A percentile compares a stretch with the other conserved stretches of the same genome.
phyloP scores from a whole-genome alignment of 2,329 filamentous ascomycete genomes.

The Apiospora arundinis region DNA sequence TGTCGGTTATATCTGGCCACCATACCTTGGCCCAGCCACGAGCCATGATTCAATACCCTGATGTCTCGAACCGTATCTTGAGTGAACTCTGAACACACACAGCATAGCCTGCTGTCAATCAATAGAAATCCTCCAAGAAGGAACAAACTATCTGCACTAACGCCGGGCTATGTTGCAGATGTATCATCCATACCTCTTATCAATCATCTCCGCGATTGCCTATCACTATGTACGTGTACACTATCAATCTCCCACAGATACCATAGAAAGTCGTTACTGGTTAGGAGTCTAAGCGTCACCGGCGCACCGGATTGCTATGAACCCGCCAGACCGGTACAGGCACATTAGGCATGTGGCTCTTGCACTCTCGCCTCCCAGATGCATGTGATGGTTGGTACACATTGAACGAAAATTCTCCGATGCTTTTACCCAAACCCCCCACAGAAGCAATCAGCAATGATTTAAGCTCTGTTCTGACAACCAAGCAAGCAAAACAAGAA shows the following conservation, averaged over 20 bases:
- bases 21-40: background rate
- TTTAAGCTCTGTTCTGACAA: background rate
- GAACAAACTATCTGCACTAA: background rate
- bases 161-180: background rate
- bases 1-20: background rate
- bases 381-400: slow-evolving; percentile 8
- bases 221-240: background rate
- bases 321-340: slow-evolving; percentile 9
- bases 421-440: background rate
- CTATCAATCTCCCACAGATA: background rate
- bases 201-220: background rate
- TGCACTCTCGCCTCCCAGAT: background rate
- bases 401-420: slow-evolving; percentile 10
- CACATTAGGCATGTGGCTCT: background rate
- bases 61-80: slow-evolving; percentile 8
- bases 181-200: background rate
- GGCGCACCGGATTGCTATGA: background rate
- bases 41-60: background rate
- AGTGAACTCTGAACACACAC: background rate
- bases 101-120: slow-evolving; percentile 1
- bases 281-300: background rate
- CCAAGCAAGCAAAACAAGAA: background rate
- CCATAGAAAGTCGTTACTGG: background rate
- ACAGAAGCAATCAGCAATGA: background rate
- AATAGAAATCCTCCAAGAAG: background rate